Evolutionary conservation across 1,139 yeast genomes (phyloP).

Genomic region (Nakaseomyces bracarensis): DNA sequence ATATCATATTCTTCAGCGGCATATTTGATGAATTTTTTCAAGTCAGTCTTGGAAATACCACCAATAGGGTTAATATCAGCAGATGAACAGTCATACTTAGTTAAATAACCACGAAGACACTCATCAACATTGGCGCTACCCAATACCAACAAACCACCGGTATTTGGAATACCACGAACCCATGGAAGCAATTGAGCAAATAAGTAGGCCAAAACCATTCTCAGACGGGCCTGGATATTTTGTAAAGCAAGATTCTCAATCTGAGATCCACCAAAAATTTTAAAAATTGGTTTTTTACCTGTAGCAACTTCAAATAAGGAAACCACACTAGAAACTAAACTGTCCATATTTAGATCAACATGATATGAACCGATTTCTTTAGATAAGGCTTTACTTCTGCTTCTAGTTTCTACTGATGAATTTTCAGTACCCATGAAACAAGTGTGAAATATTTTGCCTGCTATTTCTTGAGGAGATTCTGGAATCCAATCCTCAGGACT

Average conservation of each 20-base stretch:
- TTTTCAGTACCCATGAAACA: slow-evolving; percentile 94
- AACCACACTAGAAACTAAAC: slow-evolving; percentile 65
- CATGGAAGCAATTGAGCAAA: slow-evolving; percentile 95
- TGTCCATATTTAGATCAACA: slow-evolving; percentile 84
- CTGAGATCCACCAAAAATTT: slow-evolving; percentile 86
- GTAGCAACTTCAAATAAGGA: slow-evolving; percentile 79
- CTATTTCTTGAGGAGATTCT: slow-evolving; percentile 62
- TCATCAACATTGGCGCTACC: slow-evolving; percentile 99
- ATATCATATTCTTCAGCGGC: slow-evolving; percentile 60
- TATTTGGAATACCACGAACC: slow-evolving; percentile 59
- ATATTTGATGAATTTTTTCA: slow-evolving; percentile 76
- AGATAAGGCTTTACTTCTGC: slow-evolving; percentile 75
- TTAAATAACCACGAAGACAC: slow-evolving; percentile 86
- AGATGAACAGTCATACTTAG: slow-evolving; percentile 93
- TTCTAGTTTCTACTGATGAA: slow-evolving; percentile 78
- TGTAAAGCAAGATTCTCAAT: slow-evolving; percentile 90
- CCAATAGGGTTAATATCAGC: slow-evolving; percentile 98
- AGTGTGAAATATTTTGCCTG: slow-evolving; percentile 71
- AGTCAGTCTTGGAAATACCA: slow-evolving; percentile 88
- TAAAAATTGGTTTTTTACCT: slow-evolving; percentile 79
- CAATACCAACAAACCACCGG: slow-evolving; percentile 70
- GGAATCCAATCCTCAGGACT: slow-evolving; percentile 56
- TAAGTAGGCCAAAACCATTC: slow-evolving; percentile 89
- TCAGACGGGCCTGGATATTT: slow-evolving; percentile 87
- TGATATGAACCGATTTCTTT: slow-evolving; percentile 78